A percentile compares a stretch with the other conserved stretches of the same genome.
Evolutionary conservation across 139 green algal genomes (phyloP).

Genomic region (Tetradesmus obliquus): DNA sequence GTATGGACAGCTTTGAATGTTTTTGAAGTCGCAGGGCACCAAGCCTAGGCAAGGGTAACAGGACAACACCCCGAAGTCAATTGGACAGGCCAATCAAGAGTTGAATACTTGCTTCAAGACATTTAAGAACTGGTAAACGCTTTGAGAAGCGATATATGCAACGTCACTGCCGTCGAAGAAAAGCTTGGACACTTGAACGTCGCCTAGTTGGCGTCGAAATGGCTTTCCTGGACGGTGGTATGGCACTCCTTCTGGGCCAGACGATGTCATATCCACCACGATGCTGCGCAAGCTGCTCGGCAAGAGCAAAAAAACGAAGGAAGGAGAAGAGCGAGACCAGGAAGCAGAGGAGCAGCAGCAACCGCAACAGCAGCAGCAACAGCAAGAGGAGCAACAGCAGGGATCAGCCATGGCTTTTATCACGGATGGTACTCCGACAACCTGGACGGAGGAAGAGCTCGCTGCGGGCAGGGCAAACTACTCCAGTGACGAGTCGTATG

Average conservation of each 20-base stretch:
- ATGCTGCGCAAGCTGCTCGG: not conserved
- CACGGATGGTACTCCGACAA: conserved; percentile 28
- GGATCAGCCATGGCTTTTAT: not conserved
- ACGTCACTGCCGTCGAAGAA: not conserved
- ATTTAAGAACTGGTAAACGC: no score
- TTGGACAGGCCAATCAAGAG: not conserved
- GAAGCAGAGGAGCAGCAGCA: not conserved
- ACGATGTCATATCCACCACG: not conserved
- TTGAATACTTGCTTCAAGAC: not conserved
- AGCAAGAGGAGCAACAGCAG: not conserved
- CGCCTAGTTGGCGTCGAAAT: not conserved
- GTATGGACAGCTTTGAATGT: no score
- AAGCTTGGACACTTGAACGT: conserved; percentile 2
- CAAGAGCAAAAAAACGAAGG: not conserved
- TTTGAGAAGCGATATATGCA: not conserved
- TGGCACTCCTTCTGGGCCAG: no score
- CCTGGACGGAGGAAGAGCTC: conserved; percentile 49
- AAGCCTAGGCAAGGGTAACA: not conserved
- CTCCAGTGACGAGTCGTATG: conserved; percentile 26
- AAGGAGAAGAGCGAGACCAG: not conserved
- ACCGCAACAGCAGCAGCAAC: not conserved
- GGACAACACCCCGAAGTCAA: not conserved
- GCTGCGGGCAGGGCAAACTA: not conserved
- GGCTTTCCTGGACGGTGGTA: not conserved
- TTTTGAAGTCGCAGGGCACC: not conserved